Evolutionary conservation across 2,329 filamentous ascomycete genomes (phyloP), one percentile per base, ranked within the genome.

Genomic region (Verticillium isaacii): DNA sequence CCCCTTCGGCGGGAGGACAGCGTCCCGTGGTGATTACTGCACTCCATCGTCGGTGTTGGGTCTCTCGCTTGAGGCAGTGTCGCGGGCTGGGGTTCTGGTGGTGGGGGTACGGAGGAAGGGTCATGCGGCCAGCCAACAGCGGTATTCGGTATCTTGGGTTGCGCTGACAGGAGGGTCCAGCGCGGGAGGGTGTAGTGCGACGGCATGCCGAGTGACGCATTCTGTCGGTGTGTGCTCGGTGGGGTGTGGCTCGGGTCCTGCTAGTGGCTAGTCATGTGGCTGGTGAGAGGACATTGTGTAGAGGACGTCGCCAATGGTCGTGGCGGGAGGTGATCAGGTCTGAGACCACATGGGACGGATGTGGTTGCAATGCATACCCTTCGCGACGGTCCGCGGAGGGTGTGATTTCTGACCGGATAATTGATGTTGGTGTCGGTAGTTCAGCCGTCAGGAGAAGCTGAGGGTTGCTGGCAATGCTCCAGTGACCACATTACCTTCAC

Each of bases 161-260:
- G 37, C 14, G 15, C 15, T 41, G 37, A 41, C 23, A 8, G 41
- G n/a, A n/a, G n/a, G 19, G n/a, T 50, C 41, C 9, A 23, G 41
- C n/a, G 41, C 41, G 41, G 23, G 41, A 50, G 41, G 41, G 41
- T 50, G 41, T 50, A 5, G 41, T 50, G 41, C n/a, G 23, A 3
- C n/a, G 12, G 4, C n/a, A 45, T n/a, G 36, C 57, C 36, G 57
- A 29, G 17, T 45, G 57, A 58, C 57, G 32, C 57, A 58, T 58
- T 58, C 39, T 50, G 57, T 39, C 57, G 57, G 57, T 58, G 57
- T 58, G 57, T 32, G 37, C n/a, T n/a, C 11, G 32, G 32, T 36
- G 39, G 34, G 23, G 23, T 23, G 57, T 45, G 36, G 56, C n/a
- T 29, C 19, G 29, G 36, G 37, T 29, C 37, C 25, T 45, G 37